A percentile compares a stretch with the other conserved stretches of the same genome.
These are phyloP conservation scores for Blastobotrys persicus DNA, from an alignment of 1,139 yeast species.

Conservation along the genomic window DNA sequence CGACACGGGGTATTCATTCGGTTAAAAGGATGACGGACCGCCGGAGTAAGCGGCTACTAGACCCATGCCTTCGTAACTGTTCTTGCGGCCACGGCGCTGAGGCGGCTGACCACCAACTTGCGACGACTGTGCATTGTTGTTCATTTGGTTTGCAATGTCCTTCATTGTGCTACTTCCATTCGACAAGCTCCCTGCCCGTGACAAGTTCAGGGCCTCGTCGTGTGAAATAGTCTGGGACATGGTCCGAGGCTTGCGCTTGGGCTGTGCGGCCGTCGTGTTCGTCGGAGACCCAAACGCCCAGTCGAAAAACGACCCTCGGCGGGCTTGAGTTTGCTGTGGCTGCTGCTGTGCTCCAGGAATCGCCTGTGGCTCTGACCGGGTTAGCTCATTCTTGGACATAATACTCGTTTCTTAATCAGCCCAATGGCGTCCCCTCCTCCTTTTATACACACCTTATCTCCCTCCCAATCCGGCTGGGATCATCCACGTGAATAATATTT, in stretches of 20 bases:
- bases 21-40: conserved; percentile 35
- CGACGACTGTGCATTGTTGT: neutral
- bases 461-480: neutral
- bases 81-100: conserved; percentile 9
- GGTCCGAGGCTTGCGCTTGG: conserved; percentile 14
- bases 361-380: conserved; percentile 8
- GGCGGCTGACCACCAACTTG: neutral
- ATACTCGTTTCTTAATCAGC: neutral
- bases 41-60: conserved; percentile 39
- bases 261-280: conserved; percentile 9
- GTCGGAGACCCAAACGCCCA: conserved; percentile 17
- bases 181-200: conserved; percentile 33
- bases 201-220: conserved; percentile 40
- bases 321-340: conserved; percentile 2
- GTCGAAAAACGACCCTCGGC: conserved; percentile 17
- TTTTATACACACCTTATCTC: neutral
- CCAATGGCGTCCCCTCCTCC: conserved; percentile 1
- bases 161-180: conserved; percentile 3
- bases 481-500: neutral
- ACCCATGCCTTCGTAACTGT: conserved; percentile 34
- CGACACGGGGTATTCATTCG: no score
- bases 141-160: conserved; percentile 8
- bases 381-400: conserved; percentile 9
- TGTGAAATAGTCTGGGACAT: conserved; percentile 32
- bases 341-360: conserved; percentile 8